Evolutionary conservation across 345 rosid genomes (phyloP).

Genomic region (Euphorbia lathyris): DNA sequence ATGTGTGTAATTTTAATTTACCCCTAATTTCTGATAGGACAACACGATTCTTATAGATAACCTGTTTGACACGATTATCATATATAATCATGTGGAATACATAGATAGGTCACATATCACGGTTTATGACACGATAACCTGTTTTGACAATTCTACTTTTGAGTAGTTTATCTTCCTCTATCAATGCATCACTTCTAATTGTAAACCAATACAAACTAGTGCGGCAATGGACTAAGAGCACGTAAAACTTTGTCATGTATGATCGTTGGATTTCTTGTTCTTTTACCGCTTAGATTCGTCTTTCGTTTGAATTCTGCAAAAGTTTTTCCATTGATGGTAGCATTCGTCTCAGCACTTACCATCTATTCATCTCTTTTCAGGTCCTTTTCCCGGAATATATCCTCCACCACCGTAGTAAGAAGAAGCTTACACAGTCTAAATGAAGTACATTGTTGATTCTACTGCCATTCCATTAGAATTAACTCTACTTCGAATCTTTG

Average conservation of each 20-base stretch:
- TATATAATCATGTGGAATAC: too few species aligned
- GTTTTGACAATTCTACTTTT: too few species aligned
- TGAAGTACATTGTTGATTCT: background rate
- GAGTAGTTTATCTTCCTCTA: background rate
- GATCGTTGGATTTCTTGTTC: background rate
- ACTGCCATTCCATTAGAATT: background rate
- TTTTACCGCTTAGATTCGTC: background rate
- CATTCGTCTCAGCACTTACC: background rate
- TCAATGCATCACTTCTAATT: background rate
- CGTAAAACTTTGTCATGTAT: background rate
- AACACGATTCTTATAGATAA: too few species aligned
- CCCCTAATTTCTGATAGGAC: too few species aligned
- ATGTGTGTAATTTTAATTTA: too few species aligned
- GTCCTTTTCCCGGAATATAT: slow-evolving; percentile 54
- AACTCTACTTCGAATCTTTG: background rate
- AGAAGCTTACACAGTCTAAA: background rate
- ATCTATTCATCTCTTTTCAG: slow-evolving; percentile 26
- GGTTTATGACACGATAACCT: too few species aligned
- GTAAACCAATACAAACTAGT: background rate
- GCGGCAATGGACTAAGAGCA: background rate
- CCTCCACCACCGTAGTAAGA: slow-evolving; percentile 59
- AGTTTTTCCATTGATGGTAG: background rate
- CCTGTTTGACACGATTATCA: too few species aligned
- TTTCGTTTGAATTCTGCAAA: too few species aligned
- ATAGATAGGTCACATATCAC: too few species aligned